Conservation (phyloP, 805 yeast species). For the Priceomyces castillae region DNA sequence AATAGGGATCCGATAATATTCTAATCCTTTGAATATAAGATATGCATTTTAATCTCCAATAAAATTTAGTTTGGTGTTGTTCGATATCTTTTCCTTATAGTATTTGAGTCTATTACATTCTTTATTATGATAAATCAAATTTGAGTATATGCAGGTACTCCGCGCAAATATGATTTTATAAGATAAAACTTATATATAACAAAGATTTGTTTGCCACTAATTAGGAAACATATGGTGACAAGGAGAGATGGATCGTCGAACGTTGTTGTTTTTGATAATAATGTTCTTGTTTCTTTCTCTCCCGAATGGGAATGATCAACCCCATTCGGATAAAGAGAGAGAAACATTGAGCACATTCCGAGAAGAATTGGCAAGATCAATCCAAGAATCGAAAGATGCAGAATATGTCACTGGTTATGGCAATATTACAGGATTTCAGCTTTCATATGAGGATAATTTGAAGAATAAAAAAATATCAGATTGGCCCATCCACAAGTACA, state of each 20-base stretch:
- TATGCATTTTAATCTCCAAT: too few species aligned
- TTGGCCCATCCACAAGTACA: slow-evolving; percentile 55
- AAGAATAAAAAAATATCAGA: slow-evolving; percentile 44
- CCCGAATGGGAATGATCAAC: slow-evolving; percentile 29
- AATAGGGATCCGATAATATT: too few species aligned
- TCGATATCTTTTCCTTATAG: too few species aligned
- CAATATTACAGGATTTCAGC: slow-evolving; percentile 68
- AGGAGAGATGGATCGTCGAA: slow-evolving; percentile 35
- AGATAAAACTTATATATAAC: neutral
- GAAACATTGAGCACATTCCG: slow-evolving; percentile 25
- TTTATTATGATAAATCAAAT: too few species aligned
- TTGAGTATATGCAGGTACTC: too few species aligned
- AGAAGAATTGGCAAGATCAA: slow-evolving; percentile 17
- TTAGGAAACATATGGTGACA: neutral
- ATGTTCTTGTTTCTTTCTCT: slow-evolving; percentile 34
- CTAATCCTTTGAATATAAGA: too few species aligned
- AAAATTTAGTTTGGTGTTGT: too few species aligned
- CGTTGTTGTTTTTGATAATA: slow-evolving; percentile 32
- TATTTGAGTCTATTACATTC: too few species aligned
- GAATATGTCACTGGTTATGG: slow-evolving; percentile 57
- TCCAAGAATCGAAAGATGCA: slow-evolving; percentile 31
- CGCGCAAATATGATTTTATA: neutral
- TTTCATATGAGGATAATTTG: slow-evolving; percentile 60
- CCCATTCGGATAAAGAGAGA: slow-evolving; percentile 23
- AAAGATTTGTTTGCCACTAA: neutral